Conservation (phyloP, 2,329 filamentous ascomycete genomes). For the Diaporthe sp. region DNA sequence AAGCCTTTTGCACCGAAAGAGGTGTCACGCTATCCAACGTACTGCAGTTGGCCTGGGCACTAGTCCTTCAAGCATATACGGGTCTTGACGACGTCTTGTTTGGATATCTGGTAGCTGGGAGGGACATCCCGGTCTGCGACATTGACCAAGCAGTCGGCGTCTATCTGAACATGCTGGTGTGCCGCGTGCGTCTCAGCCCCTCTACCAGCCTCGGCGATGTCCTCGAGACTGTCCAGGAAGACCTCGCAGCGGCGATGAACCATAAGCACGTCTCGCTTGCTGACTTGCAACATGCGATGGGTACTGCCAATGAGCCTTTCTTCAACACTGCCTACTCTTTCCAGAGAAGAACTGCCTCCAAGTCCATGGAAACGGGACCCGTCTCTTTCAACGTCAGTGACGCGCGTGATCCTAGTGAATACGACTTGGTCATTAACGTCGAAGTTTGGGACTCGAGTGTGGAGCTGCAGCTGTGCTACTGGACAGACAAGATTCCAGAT, state of each 20-base stretch:
- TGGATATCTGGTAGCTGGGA: constrained; percentile 5
- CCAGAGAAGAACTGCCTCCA: constrained; percentile 10
- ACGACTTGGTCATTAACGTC: constrained; percentile 4
- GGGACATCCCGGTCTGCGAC: not conserved
- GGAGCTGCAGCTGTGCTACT: constrained; percentile 5
- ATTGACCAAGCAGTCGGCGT: constrained; percentile 7
- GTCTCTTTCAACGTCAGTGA: not conserved
- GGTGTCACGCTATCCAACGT: not conserved
- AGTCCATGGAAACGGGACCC: not conserved
- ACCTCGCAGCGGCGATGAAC: not conserved
- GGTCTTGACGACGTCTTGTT: constrained; percentile 9
- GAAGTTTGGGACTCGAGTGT: constrained; percentile 5
- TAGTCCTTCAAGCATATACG: constrained; percentile 2
- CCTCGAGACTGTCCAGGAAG: not conserved
- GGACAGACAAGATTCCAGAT: constrained; percentile 5
- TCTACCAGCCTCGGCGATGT: constrained; percentile 3
- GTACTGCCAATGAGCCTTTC: not conserved
- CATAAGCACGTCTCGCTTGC: constrained; percentile 10
- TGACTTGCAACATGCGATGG: not conserved
- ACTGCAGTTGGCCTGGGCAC: not conserved
- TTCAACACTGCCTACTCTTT: constrained; percentile 18
- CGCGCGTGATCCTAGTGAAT: not conserved
- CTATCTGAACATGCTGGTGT: constrained; percentile 3
- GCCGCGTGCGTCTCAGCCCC: constrained; percentile 7
- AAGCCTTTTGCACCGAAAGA: not conserved